phyloP scores from a whole-genome alignment of 345 rosid genomes.

The Salix udensis region DNA sequence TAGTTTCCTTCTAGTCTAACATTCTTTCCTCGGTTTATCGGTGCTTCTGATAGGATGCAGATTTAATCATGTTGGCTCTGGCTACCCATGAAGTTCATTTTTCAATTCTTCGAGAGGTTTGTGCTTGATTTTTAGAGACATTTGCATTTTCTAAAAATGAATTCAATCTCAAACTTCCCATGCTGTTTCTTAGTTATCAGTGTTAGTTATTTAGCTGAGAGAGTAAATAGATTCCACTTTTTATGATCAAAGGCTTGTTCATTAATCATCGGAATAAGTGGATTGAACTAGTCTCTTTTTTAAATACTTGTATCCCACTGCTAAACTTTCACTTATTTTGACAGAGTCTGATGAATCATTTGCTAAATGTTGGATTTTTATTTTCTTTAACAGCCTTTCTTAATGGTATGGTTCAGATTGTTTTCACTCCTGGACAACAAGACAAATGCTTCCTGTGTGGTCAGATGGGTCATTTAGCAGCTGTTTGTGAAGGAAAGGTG shows the following conservation, averaged over 20 bases:
- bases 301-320: not conserved
- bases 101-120: slow-evolving; percentile 95
- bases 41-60: slow-evolving; percentile 73
- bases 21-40: slow-evolving; percentile 9
- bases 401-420: slow-evolving; percentile 43
- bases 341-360: not conserved
- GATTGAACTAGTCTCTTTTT: not conserved
- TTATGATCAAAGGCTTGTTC: not conserved
- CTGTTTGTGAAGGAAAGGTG: slow-evolving; percentile 81
- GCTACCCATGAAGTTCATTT: slow-evolving; percentile 94
- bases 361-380: not conserved
- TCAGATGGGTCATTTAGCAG: slow-evolving; percentile 88
- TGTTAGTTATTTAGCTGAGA: not conserved
- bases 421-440: slow-evolving; percentile 66
- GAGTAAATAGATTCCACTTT: not conserved
- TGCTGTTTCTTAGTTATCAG: not conserved
- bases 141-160: not conserved
- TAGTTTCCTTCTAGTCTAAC: slow-evolving; percentile 9
- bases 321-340: not conserved
- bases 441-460: slow-evolving; percentile 94
- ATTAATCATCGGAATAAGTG: not conserved
- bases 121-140: not conserved
- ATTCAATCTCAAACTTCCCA: not conserved
- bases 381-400: not conserved
- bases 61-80: slow-evolving; percentile 91